A percentile compares a stretch with the other conserved stretches of the same genome.
phyloP scores from a whole-genome alignment of 2,329 filamentous ascomycete species.

The Zopfia rhizophila region DNA sequence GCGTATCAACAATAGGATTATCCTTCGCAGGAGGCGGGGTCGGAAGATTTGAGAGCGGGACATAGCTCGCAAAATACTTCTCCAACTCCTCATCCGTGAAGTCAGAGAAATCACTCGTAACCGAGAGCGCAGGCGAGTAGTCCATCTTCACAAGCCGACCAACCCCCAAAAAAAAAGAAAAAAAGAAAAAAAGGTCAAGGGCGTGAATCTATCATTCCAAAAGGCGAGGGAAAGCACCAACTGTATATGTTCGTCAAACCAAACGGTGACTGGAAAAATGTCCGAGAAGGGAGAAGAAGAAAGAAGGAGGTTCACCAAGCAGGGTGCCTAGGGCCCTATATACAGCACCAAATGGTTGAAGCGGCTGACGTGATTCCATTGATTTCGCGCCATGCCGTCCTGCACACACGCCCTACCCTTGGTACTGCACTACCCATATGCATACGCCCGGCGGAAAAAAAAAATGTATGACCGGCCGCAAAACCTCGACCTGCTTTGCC shows the following conservation, averaged over 20 bases:
- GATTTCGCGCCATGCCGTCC: too few relatives aligned
- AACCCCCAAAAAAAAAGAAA: slow-evolving; percentile 1
- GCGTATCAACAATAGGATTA: slow-evolving; percentile 11
- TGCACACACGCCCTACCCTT: too few relatives aligned
- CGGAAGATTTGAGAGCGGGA: slow-evolving; percentile 52
- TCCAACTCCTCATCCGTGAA: slow-evolving; percentile 53
- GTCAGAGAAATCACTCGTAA: slow-evolving; percentile 26
- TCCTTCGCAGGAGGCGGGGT: slow-evolving; percentile 52
- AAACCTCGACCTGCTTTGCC: too few relatives aligned
- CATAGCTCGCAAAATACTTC: slow-evolving; percentile 51
- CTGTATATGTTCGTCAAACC: too few relatives aligned
- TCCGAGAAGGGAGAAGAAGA: slow-evolving; percentile 23
- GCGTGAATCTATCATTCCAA: too few relatives aligned
- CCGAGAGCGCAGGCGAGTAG: slow-evolving; percentile 26
- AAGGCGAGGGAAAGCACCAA: too few relatives aligned
- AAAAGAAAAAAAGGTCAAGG: too few relatives aligned
- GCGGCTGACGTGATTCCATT: slow-evolving; percentile 27
- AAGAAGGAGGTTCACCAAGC: slow-evolving; percentile 11
- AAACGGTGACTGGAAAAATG: too few relatives aligned
- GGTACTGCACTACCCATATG: too few relatives aligned
- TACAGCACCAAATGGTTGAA: slow-evolving; percentile 25
- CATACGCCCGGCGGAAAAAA: too few relatives aligned
- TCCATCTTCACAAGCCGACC: too few relatives aligned
- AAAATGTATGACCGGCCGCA: too few relatives aligned
- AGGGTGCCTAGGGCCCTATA: slow-evolving; percentile 24